Evolutionary conservation across 2,329 filamentous ascomycete species (phyloP).

Genomic region (Ophidiomyces ophidiicola): DNA sequence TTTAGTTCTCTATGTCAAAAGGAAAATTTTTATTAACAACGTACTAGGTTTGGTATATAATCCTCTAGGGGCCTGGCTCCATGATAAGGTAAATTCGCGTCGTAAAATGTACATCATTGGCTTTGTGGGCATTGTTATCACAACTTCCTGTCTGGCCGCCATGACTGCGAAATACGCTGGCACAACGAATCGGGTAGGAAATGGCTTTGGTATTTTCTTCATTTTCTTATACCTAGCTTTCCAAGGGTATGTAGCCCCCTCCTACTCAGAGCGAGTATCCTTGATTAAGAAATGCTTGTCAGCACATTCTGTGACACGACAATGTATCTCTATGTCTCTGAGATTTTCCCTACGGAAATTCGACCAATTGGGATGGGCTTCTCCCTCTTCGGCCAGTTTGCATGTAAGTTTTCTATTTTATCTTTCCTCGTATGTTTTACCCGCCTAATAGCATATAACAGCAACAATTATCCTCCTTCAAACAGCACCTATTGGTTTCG

Average conservation of each 20-base stretch:
- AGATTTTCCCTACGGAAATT: conserved; percentile 41
- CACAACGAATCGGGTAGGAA: conserved; percentile 31
- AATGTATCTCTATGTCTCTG: conserved; percentile 37
- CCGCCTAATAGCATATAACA: conserved; percentile 13
- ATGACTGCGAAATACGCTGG: conserved; percentile 30
- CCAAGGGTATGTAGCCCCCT: conserved; percentile 28
- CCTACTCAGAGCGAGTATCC: neutral
- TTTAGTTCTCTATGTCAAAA: conserved; percentile 12
- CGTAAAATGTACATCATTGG: conserved; percentile 34
- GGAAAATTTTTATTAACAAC: conserved; percentile 2
- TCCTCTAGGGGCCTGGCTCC: conserved; percentile 27
- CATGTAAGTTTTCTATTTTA: conserved; percentile 19
- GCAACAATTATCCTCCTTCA: conserved; percentile 40
- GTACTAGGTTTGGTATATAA: conserved; percentile 31
- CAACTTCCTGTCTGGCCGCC: conserved; percentile 31
- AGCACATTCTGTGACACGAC: conserved; percentile 38
- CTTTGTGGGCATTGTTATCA: conserved; percentile 30
- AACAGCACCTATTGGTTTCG: conserved; percentile 35
- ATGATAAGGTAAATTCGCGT: conserved; percentile 29
- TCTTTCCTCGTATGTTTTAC: neutral
- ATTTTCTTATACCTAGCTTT: conserved; percentile 39
- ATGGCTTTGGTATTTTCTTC: conserved; percentile 32
- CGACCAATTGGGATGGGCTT: conserved; percentile 43
- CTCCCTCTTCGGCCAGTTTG: conserved; percentile 41
- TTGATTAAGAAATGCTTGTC: conserved; percentile 11